Evolutionary conservation across 768 basidiomycete genomes (phyloP).

Genomic region (Russula brevipes): DNA sequence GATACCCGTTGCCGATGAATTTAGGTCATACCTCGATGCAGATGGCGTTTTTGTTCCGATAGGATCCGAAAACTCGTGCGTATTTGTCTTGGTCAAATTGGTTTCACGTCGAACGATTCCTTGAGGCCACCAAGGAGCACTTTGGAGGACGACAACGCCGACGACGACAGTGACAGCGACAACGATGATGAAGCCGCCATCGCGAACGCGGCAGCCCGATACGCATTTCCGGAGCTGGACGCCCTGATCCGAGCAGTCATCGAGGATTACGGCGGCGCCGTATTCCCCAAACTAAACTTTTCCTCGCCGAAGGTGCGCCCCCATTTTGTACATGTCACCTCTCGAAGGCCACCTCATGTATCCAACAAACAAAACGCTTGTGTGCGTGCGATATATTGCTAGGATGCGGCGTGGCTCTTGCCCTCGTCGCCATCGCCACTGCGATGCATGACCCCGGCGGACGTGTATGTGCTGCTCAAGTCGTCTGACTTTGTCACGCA

Average conservation of each 20-base stretch:
- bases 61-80: conserved; percentile 74
- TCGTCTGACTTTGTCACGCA: conserved; percentile 87
- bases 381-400: no score
- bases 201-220: conserved; percentile 31
- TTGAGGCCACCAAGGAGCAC: conserved; percentile 49
- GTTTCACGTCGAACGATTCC: background rate
- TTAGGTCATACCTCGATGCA: conserved; percentile 68
- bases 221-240: conserved; percentile 82
- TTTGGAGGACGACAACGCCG: conserved; percentile 48
- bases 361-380: no score
- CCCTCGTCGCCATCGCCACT: conserved; percentile 70
- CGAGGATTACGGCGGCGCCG: conserved; percentile 65
- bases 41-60: conserved; percentile 82
- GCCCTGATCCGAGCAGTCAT: conserved; percentile 59
- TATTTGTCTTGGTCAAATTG: conserved; percentile 21
- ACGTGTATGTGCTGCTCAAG: conserved; percentile 89
- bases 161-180: conserved; percentile 33
- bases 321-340: background rate
- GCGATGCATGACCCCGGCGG: conserved; percentile 81
- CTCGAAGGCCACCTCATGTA: no score
- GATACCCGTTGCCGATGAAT: conserved; percentile 61
- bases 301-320: conserved; percentile 77
- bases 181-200: conserved; percentile 40
- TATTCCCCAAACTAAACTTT: conserved; percentile 97
- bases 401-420: conserved; percentile 93